Evolutionary conservation across 306 rosid species (phyloP), one percentile per base, ranked within the genome.

Genomic region (Notholithocarpus densiflorus): DNA sequence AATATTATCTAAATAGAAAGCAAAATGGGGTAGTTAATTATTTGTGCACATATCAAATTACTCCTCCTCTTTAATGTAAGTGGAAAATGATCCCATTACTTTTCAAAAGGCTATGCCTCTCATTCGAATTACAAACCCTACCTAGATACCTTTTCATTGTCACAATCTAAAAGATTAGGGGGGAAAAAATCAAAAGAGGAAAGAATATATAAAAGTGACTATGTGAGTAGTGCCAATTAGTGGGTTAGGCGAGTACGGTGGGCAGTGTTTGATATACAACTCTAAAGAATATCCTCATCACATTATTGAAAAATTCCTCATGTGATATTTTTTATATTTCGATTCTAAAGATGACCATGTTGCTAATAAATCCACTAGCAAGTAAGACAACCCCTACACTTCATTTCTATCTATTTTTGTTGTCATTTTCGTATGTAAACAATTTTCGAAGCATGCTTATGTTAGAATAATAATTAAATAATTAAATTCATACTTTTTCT

Each of bases 161-260:
- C 29, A 29, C 52, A 78, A 71, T 75, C 72, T 62, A 76, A 71
- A 75, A 75, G 56, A 68, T 17, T 65, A 20, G 45, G 52, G 27
- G 14, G 59, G 68, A 64, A 18, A 27, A 48, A 48, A 48, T 13
- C 53, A 48, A 48, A n/a, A 18, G n/a, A 12, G 23, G 5, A 31
- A 66, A 10, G 26, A 32, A 32, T 18, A 78, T 62, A 64, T 31
- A 12, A 48, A 48, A 37, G 45, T 48, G 62, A 72, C 10, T 7
- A 76, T 82, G 29, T 20, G 26, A 55, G 81, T 84, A 56, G 75
- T 76, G 84, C 68, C 76, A 71, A 75, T 56, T 76, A 84, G 87
- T 80, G 84, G 82, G 84, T 80, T 84, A 72, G 84, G 87, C 87
- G 24, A 71, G 74, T 79, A 27, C 54, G 27, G 32, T 79, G 15